Base-by-base conservation (phyloP, 2,329 filamentous ascomycete genomes). In the Xylogone sp. region DNA sequence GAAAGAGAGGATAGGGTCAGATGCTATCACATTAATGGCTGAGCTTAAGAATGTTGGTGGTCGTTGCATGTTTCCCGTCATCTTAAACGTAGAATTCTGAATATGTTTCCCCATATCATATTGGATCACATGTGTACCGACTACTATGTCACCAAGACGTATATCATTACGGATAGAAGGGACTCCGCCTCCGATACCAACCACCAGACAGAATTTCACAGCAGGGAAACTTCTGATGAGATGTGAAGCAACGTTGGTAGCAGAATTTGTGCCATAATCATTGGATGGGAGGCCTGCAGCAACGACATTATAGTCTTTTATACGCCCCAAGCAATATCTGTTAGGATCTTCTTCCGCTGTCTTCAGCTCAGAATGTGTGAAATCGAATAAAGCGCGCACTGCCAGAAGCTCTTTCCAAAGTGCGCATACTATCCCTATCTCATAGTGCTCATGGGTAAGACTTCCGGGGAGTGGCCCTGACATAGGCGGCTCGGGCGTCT, bases 371-470 rank as follows among this genome's bases (percentile, higher is more conserved):
- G 3, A 29, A 19, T 39, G 50, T 45, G 18, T 39, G 7, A 8
- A 8, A 13, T 43, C 42, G 10, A 43, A 43, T 21, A 43, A 10
- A 7, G 51, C 48, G 6, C 54, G 57, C 1, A 62, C 58, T 16
- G 61, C 62, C 31, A 55, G 31, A 1, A 65, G 48, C 29, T 66
- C 62, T 10, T 48, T 31, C 27, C 13, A 44, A 9, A 63, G 42
- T 20, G 62, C 59, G 34, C 62, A 66, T 1, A 65, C 48, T 31
- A 61, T 60, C 2, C 56, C 63, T 7, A 65, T 54, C 43, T 47
- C 49, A 44, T 65, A 66, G 13, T 21, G 7, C 13, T 7, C 27
- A 13, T 7, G 27, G 13, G 13, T 31, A 13, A 31, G 13, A 31
- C 8, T 31, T 7, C 13, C 27, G 13, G 13, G 13, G 27, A 13